Conservation (phyloP, 2,329 filamentous ascomycete genomes). For the Phialophora tarda region DNA sequence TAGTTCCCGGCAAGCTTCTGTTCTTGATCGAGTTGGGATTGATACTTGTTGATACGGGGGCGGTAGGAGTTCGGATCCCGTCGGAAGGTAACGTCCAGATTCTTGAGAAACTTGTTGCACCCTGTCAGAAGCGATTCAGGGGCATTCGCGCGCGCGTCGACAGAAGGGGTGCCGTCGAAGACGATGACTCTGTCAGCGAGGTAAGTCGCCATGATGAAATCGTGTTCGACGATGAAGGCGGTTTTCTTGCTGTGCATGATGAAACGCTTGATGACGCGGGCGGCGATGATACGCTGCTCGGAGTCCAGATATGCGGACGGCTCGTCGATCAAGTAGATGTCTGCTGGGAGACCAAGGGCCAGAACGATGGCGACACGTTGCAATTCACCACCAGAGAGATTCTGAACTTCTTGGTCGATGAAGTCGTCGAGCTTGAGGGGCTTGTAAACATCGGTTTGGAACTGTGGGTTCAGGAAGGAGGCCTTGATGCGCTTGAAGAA, state of each 20-base stretch:
- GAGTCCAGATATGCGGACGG: constrained; percentile 97
- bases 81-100: constrained; percentile 96
- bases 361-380: constrained; percentile 98
- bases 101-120: constrained; percentile 96
- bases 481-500: constrained; percentile 99
- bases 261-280: constrained; percentile 98
- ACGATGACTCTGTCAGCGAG: constrained; percentile 95
- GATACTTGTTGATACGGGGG: constrained; percentile 96
- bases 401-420: constrained; percentile 99
- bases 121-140: constrained; percentile 93
- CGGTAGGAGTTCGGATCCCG: constrained; percentile 95
- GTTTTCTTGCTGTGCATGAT: constrained; percentile 99
- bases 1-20: constrained; percentile 94
- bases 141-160: constrained; percentile 83
- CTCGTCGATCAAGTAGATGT: constrained; percentile 98
- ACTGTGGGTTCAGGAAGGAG: constrained; percentile 93
- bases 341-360: constrained; percentile 90
- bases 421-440: constrained; percentile 99
- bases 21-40: constrained; percentile 95
- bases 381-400: constrained; percentile 98
- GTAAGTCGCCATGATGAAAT: constrained; percentile 95
- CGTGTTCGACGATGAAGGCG: constrained; percentile 98
- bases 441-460: constrained; percentile 99
- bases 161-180: constrained; percentile 91
- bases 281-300: constrained; percentile 97